Evolutionary conservation across 2,329 filamentous ascomycete species (phyloP).

Genomic region (Hysterium pulicare): DNA sequence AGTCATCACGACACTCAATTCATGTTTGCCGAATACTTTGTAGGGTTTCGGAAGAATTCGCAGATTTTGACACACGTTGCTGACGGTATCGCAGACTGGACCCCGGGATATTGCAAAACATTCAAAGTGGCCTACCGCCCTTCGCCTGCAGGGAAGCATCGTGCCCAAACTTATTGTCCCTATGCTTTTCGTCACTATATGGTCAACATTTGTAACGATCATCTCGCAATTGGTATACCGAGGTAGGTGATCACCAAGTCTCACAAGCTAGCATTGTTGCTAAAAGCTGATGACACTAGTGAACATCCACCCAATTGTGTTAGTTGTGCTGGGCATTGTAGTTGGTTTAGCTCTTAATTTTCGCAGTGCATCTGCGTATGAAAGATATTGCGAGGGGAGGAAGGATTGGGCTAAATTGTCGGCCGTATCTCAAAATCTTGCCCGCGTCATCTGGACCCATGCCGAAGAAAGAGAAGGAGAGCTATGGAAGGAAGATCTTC

Average conservation of each 20-base stretch:
- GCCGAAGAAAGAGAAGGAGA: constrained; percentile 54
- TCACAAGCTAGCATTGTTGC: background rate
- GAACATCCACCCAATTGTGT: constrained; percentile 59
- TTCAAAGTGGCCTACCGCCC: constrained; percentile 68
- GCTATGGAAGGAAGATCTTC: constrained; percentile 57
- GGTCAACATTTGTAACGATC: constrained; percentile 61
- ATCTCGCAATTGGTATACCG: constrained; percentile 1
- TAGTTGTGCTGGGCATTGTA: constrained; percentile 72
- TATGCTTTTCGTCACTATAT: constrained; percentile 54
- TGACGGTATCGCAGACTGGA: constrained; percentile 5
- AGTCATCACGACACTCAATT: background rate
- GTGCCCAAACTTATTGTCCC: constrained; percentile 67
- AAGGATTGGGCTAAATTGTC: constrained; percentile 57
- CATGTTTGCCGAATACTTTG: background rate
- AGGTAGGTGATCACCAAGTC: background rate
- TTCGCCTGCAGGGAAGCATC: constrained; percentile 68
- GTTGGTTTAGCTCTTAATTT: constrained; percentile 69
- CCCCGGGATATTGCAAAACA: constrained; percentile 40
- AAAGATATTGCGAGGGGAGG: constrained; percentile 54
- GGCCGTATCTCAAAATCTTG: constrained; percentile 50
- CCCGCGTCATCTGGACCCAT: constrained; percentile 75
- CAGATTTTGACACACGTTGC: background rate
- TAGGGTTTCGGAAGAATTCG: background rate
- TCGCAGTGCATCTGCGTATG: constrained; percentile 68
- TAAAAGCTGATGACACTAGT: constrained; percentile 20